A percentile compares a stretch with the other conserved stretches of the same genome.
Evolutionary conservation across 306 rosid genomes (phyloP).

Genomic region (Lotus japonicus): DNA sequence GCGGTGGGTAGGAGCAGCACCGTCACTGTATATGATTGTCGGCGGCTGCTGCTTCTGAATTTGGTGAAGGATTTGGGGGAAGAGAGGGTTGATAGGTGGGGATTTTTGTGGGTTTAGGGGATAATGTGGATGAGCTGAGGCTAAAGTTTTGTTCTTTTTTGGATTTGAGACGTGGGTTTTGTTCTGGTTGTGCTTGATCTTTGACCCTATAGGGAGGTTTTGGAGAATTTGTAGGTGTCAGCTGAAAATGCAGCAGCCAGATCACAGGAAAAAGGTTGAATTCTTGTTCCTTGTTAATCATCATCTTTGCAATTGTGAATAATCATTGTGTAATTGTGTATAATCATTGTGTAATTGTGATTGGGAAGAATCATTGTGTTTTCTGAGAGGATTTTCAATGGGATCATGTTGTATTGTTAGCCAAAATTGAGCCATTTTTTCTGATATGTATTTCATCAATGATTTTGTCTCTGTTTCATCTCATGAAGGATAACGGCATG

Average conservation of each 20-base stretch:
- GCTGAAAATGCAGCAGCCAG: constrained; percentile 84
- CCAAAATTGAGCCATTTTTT: constrained; percentile 14
- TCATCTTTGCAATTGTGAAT: neutral
- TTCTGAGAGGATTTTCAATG: constrained; percentile 20
- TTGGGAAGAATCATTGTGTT: constrained; percentile 1
- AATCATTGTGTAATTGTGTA: neutral
- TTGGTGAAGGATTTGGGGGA: constrained; percentile 47
- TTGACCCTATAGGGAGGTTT: constrained; percentile 30
- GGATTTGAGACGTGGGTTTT: constrained; percentile 22
- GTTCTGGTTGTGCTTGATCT: constrained; percentile 35
- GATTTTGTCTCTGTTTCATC: neutral
- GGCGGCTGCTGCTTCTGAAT: too few species aligned
- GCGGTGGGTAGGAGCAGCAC: too few species aligned
- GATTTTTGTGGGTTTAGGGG: constrained; percentile 43
- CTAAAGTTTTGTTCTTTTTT: neutral
- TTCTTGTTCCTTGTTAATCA: constrained; percentile 1
- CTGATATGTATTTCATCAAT: neutral
- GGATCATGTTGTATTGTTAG: constrained; percentile 15
- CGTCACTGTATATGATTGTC: too few species aligned
- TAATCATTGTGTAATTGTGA: neutral
- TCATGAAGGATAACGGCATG: constrained; percentile 26
- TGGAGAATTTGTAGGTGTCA: constrained; percentile 37
- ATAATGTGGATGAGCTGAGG: constrained; percentile 70
- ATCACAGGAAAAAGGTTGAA: constrained; percentile 80
- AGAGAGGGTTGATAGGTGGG: too few species aligned